Evolutionary conservation across 108 stramenopile species (phyloP), one percentile per base, ranked within the genome.

Genomic region (Cyclotella cryptica): DNA sequence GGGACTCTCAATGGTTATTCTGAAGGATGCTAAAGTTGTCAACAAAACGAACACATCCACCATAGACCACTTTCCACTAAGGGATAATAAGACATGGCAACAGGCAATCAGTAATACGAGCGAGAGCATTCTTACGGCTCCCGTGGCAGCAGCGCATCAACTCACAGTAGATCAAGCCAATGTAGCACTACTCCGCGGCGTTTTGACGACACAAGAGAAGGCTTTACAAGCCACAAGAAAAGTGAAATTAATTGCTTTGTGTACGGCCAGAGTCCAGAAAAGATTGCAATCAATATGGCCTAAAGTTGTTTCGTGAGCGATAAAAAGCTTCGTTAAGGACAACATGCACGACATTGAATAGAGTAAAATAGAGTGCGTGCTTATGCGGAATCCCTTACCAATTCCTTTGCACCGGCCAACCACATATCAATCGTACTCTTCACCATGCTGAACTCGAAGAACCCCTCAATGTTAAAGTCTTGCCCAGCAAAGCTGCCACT

Each of bases 191-290:
- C 74, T 44, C 88, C 92, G n/a, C 92, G 78, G 22, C 80, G 70
- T 21, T 80, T 45, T 11, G 71, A 75, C 12, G 89, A 86, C 8
- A 84, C 57, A 11, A 67, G 29, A 30, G 53, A 60, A 0, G 90
- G 83, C n/a, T 89, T 86, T 4, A 74, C 39, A 54, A 93, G 84
- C 90, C 90, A 93, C 27, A 91, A 41, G 26, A 86, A 66, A 1
- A 93, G 57, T 29, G 88, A 87, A 12, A 91, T 59, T 13, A 90
- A 29, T 53, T 84, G 88, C 62, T 93, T 93, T 13, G 88, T 88
- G 78, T 93, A 93, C 27, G 92, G 92, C 92, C 92, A 93, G 19
- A 90, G 72, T 10, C 90, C 90, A 51, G 82, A 84, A 67, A 94
- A 89, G 19, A 94, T 79, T 0, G 90, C 54, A 18, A 94, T 89